A percentile compares a stretch with the other conserved stretches of the same genome.
These are phyloP conservation scores for Obelidium mucronatum DNA, from an alignment of 192 early-diverging fungal genomes.

Conservation along the genomic window DNA sequence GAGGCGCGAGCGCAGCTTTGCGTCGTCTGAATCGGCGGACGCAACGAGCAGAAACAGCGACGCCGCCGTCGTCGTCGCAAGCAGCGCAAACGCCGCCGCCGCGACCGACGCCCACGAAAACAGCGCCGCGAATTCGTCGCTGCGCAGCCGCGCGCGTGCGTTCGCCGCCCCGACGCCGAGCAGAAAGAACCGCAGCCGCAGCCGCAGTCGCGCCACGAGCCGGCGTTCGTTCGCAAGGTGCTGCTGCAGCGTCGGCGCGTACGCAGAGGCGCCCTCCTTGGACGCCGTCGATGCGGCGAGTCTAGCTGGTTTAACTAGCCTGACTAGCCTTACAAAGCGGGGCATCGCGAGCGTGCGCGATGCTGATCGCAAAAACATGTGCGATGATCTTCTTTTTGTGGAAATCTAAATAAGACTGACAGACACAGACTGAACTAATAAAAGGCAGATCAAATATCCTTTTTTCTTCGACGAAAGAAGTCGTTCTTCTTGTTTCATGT, in stretches of 20 bases:
- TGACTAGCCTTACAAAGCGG: too few relatives aligned
- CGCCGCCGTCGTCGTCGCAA: slow-evolving; percentile 90
- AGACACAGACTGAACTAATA: too few relatives aligned
- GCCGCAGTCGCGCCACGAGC: slow-evolving; percentile 40
- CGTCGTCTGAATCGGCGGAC: background rate
- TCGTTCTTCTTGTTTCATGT: too few relatives aligned
- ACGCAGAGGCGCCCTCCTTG: slow-evolving; percentile 14
- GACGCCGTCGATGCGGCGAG: background rate
- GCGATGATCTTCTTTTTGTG: too few relatives aligned
- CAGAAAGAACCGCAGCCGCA: slow-evolving; percentile 55
- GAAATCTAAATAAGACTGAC: too few relatives aligned
- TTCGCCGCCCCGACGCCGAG: slow-evolving; percentile 45
- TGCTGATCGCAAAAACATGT: too few relatives aligned
- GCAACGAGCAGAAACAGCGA: slow-evolving; percentile 79
- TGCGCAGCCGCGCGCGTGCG: slow-evolving; percentile 15
- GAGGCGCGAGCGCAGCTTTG: slow-evolving; percentile 74
- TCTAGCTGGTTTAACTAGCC: too few relatives aligned
- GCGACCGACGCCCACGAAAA: slow-evolving; percentile 89
- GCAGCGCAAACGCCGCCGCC: slow-evolving; percentile 82
- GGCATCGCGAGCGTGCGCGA: too few relatives aligned
- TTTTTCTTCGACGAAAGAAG: too few relatives aligned
- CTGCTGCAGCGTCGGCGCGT: slow-evolving; percentile 9
- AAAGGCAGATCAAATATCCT: too few relatives aligned
- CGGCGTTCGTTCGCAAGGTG: slow-evolving; percentile 26
- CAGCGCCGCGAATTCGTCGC: slow-evolving; percentile 90